Base-by-base conservation (phyloP, 2,329 filamentous ascomycete species). In the Aspergillus sp. region DNA sequence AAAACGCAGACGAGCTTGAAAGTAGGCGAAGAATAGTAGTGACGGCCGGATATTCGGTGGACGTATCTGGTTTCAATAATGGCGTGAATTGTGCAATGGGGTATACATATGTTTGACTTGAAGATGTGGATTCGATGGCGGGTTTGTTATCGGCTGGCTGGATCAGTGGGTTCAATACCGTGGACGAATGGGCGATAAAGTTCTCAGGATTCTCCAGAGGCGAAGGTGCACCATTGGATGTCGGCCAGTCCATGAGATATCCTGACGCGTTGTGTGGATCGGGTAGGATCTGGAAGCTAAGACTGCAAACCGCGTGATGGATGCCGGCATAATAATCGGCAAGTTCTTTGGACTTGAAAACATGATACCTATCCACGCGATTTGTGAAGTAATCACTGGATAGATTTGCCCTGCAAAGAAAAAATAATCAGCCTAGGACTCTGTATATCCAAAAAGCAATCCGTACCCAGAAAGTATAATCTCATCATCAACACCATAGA, bases 331-430 rank as follows among this genome's bases (percentile, higher is more conserved):
- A 98, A 67, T 95, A 91, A 41, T 90, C 80, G 0, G 91, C 86
- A 9, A 98, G 76, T 6, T 85, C 79, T 46, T 78, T 79, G 1
- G 87, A 94, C 0, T 81, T 81, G 67, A 97, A 95, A 31, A 97
- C 70, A 63, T 98, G 93, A 57, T 98, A 98, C 41, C 93, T 78
- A 64, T 98, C 93, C 58, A 97, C 86, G 8, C 93, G 83, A 57
- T 97, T 93, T 33, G 90, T 95, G 59, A 98, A 98, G 68, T 98
- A 98, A 61, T 98, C 91, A 35, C 78, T 81, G 0, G 89, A 95
- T 6, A 98, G 72, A 55, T 98, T 98, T 11, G 93, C 93, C 6
- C 81, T 81, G 38, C 6, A 29, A 19, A 38, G 13, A 44, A 37
- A 46, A 41, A 19, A 31, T 40, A 45, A 46, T 55, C 32, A 60